Evolutionary conservation across 2,329 filamentous ascomycete genomes (phyloP), one percentile per base, ranked within the genome.

Genomic region (Colletotrichum cordylinicola): DNA sequence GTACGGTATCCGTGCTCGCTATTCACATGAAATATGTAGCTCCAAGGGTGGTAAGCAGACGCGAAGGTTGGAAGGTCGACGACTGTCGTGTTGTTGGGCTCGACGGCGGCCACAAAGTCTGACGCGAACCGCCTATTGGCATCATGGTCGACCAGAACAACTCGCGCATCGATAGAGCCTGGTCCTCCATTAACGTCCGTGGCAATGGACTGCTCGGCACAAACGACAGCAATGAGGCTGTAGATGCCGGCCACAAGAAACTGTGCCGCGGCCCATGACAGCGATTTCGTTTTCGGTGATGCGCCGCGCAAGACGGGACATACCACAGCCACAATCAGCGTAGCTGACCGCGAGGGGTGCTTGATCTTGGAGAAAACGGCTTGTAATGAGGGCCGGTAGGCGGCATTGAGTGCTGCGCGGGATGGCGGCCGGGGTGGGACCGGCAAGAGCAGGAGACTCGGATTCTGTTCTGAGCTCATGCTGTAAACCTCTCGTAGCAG

Each of bases 211-310:
- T 91, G 87, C 78, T 92, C 89, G 15, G 93, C 91, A 77, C 94
- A 95, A n/a, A 95, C 87, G 61, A 93, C 86, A 39, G 93, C 93
- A 72, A 97, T 87, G 66, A 98, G 89, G 80, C 93, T 92, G 88
- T 98, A 98, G 29, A 98, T 82, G 31, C 91, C 91, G 4, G 94
- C 94, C 27, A 98, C 85, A 7, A 96, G 87, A n/a, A 90, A 88
- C 83, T 98, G 95, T 0, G 93, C 90, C n/a, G 89, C 85, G 39
- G 88, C 82, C 90, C 96, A 98, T 21, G 91, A 86, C 61, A 91
- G 86, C 29, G 89, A 87, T 79, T 90, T 89, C 61, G 90, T 87
- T 35, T 85, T 75, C 27, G 86, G 84, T 29, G 87, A 85, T 37
- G 85, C 85, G 24, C 90, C 88, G 62, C 88, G 85, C 15, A 96